A percentile compares a stretch with the other conserved stretches of the same genome.
These are phyloP conservation scores for Bolboschoenus planiculmis DNA, from an alignment of 176 grass and related monocot species.

Conservation along the genomic window DNA sequence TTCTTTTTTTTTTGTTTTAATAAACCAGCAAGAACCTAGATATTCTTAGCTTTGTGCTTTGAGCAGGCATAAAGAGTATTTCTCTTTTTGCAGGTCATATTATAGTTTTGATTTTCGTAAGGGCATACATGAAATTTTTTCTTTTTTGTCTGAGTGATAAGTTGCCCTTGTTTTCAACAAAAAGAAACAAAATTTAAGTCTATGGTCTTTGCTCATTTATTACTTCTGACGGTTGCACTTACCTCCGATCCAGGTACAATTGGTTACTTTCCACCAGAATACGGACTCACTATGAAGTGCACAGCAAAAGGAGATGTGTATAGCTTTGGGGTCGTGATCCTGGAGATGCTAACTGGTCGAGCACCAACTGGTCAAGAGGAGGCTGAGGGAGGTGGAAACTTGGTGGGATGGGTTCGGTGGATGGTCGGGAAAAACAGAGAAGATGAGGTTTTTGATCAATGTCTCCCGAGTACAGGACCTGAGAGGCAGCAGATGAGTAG, in stretches of 20 bases:
- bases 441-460: slow-evolving; percentile 66
- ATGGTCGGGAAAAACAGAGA: slow-evolving; percentile 45
- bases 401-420: slow-evolving; percentile 90
- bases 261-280: slow-evolving; percentile 87
- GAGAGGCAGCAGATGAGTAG: slow-evolving; percentile 59
- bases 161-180: neutral
- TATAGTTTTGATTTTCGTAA: neutral
- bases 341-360: slow-evolving; percentile 85
- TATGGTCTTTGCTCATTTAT: neutral
- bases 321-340: slow-evolving; percentile 89
- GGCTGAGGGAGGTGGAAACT: slow-evolving; percentile 72
- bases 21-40: neutral
- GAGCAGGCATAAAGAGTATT: neutral
- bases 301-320: slow-evolving; percentile 79
- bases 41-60: neutral
- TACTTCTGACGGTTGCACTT: neutral
- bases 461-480: slow-evolving; percentile 33
- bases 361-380: slow-evolving; percentile 86
- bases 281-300: slow-evolving; percentile 78
- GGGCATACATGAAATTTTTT: neutral
- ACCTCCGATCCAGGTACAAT: slow-evolving; percentile 36
- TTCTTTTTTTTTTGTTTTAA: neutral
- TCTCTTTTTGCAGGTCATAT: neutral
- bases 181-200: neutral
- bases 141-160: neutral